Percentiles rank a stretch among this genome's conserved stretches.
Conservation (phyloP, 345 rosid genomes). For the Linum usitatissimum region DNA sequence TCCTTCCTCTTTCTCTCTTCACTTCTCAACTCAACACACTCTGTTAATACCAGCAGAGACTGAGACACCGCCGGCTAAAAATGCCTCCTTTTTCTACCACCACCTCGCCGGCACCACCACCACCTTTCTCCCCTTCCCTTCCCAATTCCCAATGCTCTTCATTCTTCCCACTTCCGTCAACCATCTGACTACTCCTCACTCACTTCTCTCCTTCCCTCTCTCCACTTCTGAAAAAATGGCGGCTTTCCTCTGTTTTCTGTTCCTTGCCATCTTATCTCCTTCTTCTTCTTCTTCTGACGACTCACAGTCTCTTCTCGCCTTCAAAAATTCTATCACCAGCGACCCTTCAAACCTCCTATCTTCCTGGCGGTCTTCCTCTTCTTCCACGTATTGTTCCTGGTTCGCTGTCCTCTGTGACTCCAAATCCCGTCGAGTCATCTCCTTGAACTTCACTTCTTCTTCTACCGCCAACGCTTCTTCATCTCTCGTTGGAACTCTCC, state of each 20-base stretch:
- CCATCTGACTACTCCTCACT: neutral
- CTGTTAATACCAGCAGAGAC: too few relatives aligned
- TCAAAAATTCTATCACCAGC: slow-evolving; percentile 31
- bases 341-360: slow-evolving; percentile 34
- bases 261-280: neutral
- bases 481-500: slow-evolving; percentile 24
- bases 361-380: slow-evolving; percentile 26
- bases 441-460: slow-evolving; percentile 21
- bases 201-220: neutral
- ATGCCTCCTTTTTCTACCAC: neutral
- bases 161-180: too few relatives aligned
- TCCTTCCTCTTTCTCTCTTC: neutral
- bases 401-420: slow-evolving; percentile 34
- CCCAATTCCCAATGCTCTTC: neutral
- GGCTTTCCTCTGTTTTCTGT: neutral
- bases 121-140: neutral
- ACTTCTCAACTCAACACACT: neutral
- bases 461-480: neutral
- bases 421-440: slow-evolving; percentile 25
- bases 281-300: slow-evolving; percentile 14
- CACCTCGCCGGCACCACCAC: neutral
- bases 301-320: slow-evolving; percentile 29
- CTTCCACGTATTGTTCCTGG: slow-evolving; percentile 35
- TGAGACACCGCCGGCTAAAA: neutral
- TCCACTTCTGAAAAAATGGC: neutral